Percentiles rank a stretch among this genome's conserved stretches.
phyloP scores from a whole-genome alignment of 2,329 filamentous ascomycete species.

The Beauveria bassiana region DNA sequence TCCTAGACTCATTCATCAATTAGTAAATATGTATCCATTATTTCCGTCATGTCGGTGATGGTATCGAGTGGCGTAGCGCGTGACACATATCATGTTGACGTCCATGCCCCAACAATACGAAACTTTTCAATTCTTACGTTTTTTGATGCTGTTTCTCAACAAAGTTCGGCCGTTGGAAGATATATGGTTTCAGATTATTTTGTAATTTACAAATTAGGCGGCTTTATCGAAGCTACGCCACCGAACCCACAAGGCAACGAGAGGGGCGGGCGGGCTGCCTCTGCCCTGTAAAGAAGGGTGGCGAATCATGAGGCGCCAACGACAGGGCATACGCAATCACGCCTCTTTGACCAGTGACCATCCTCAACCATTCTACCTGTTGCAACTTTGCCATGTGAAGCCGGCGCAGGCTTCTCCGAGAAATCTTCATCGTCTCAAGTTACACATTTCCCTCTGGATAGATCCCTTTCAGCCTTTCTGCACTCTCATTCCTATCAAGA shows the following conservation, averaged over 20 bases:
- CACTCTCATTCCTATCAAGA: background rate
- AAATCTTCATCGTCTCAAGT: background rate
- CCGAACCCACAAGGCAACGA: background rate
- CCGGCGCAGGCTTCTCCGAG: background rate
- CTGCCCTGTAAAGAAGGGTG: background rate
- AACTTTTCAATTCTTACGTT: too few species aligned
- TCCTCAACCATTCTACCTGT: background rate
- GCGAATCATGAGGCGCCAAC: constrained; percentile 4
- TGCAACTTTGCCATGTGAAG: constrained; percentile 5
- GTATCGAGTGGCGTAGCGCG: too few species aligned
- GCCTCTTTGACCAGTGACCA: background rate
- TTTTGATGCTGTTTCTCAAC: too few species aligned
- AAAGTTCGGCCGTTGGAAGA: too few species aligned
- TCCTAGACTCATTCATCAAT: too few species aligned
- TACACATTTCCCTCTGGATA: background rate
- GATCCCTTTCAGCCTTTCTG: background rate
- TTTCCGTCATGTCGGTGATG: too few species aligned
- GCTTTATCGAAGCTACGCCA: too few species aligned
- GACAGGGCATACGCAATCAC: constrained; percentile 13
- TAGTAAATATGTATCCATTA: too few species aligned
- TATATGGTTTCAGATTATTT: too few species aligned
- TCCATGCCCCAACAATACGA: too few species aligned
- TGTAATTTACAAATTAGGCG: too few species aligned
- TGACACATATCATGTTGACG: too few species aligned
- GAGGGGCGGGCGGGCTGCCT: background rate